Base-by-base conservation (phyloP, 352 stramenopile species). In the Phytophthora fragariaefolia region DNA sequence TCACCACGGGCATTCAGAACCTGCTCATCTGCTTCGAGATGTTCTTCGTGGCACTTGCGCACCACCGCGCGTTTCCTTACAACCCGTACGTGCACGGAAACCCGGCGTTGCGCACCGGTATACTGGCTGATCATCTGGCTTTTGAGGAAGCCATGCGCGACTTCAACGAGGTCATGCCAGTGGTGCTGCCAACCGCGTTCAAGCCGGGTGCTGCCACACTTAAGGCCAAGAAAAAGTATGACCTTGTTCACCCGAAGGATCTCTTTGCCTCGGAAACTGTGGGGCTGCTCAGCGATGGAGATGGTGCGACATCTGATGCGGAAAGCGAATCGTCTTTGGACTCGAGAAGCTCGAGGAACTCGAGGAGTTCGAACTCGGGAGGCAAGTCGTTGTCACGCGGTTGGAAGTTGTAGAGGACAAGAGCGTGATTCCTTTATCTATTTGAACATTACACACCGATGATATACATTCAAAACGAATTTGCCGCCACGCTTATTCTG, bases 11-110 rank as follows among this genome's bases (percentile, higher is more conserved):
- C 53, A 92, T 99, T 53, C 97, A 99, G 73, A 99, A 99, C 71
- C 91, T 99, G 62, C 88, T 99, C 24, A 99, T 99, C 76, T 99
- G 98, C 80, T 91, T 99, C 47, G 97, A 99, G 80, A 99, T 99
- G 98, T 95, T 98, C 49, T 87, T 99, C 36, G 98, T 99, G 32
- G 88, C 91, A 3, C 85, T 99, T 54, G 97, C 96, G 7, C 97
- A 99, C 79, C 98, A 98, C 43, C 97, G 95, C 64, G 97, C 96
- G 20, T 99, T 99, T 73, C 92, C 96, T 0, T 96, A 94, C 48
- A 82, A 95, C 10, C 92, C 97, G 52, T 96, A 93, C 48, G 47
- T 80, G 4, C 73, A 84, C 70, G 62, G 81, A 0, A 69, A 77
- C 28, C 68, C 79, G 1, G 78, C 85, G 0, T 76, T 89, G 10